Base-by-base conservation (phyloP, 176 grass and related monocot species). In the Avena eriantha region DNA sequence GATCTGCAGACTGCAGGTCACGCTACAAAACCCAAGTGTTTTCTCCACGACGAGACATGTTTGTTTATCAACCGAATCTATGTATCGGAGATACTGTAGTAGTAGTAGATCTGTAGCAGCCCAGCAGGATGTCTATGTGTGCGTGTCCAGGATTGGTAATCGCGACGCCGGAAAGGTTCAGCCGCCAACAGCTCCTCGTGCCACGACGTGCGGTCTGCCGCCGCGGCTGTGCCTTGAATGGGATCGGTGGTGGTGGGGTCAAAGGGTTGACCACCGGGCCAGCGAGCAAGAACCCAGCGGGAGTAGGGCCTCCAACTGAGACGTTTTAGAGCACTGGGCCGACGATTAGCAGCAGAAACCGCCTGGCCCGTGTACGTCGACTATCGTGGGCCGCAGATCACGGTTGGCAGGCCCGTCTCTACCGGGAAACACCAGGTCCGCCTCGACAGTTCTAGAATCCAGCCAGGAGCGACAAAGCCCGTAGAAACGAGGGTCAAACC, bases 401-500 rank as follows among this genome's bases (percentile, higher is more conserved):
- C 48, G 13, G 48, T 50, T 50, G 48, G 48, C 48, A 50, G 48
- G 48, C 13, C 48, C 48, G 2, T 14, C 3, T 14, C 48, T 14
- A 50, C 48, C 48, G 48, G 2, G 4, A 11, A 21, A 48, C 29
- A 22, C 60, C 51, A 16, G 76, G 45, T 47, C 34, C 18, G 48
- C 58, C 58, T 57, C 0, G 82, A 12, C 14, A 1, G 18, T 80
- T 84, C 82, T 10, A 12, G 67, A 89, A 80, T 67, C 39, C 24
- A 35, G 17, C 54, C 84, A 57, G 33, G 39, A 36, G 8, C 18
- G 76, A 60, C 67, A 41, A 21, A 17, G 63, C 29, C 73, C 18
- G 79, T 80, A 81, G 51, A 73, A 19, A 53, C 26, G 14, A 15
- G 45, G 45, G 41, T 31, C 50, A 14, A 80, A 72, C 76, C 16